These are phyloP conservation scores for Magnolia sinica DNA, from an alignment of 164 flowering plant genomes.

Conservation along the genomic window DNA sequence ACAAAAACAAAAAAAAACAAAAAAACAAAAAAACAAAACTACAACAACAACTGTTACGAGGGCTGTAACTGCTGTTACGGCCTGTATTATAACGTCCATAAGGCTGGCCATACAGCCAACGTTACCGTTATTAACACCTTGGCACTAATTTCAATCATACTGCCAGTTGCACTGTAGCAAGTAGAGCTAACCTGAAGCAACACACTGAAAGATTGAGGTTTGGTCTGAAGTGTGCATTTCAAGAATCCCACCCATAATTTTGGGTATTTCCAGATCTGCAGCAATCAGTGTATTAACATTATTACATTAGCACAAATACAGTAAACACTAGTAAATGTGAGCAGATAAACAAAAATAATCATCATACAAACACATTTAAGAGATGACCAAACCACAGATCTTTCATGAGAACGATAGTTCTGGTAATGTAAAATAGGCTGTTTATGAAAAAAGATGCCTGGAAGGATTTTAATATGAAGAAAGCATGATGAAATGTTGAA, in stretches of 20 bases:
- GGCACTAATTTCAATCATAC: not conserved
- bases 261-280: constrained; percentile 98
- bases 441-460: not conserved
- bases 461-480: not conserved
- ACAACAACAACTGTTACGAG: no score
- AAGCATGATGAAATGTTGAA: no score
- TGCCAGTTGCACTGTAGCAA: not conserved
- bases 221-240: constrained; percentile 78
- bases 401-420: not conserved
- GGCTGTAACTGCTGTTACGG: no score
- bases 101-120: not conserved
- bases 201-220: constrained; percentile 87
- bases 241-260: constrained; percentile 97
- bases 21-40: no score
- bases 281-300: not conserved
- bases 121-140: not conserved
- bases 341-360: not conserved
- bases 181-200: constrained; percentile 73
- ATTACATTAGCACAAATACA: not conserved
- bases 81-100: no score
- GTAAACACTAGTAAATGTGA: not conserved
- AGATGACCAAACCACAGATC: not conserved
- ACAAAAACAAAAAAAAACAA: no score
- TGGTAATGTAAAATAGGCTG: not conserved
- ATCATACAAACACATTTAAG: not conserved